Base-by-base conservation (phyloP, 805 yeast species). In the Torulaspora maleeae region DNA sequence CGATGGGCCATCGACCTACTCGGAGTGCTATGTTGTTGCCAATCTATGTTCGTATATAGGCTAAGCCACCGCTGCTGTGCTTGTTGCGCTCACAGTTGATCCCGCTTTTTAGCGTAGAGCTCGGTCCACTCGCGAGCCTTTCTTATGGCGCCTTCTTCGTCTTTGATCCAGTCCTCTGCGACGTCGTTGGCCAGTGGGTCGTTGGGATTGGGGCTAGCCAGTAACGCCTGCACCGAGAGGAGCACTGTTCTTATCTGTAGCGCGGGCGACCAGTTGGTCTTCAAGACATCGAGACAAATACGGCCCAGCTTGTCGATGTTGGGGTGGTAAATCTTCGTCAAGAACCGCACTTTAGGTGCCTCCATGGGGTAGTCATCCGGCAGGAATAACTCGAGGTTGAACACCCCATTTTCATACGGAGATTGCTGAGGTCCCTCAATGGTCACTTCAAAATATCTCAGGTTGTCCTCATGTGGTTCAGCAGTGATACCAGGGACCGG, bases 361-460 rank as follows among this genome's bases (percentile, higher is more conserved):
- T 87, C 88, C 97, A 91, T 85, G 10, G 99, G 99, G 66, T 93
- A 93, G 61, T 93, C 99, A 61, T 93, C 97, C 1, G 99, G 98
- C 52, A 93, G 68, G 61, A 77, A 93, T 51, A 93, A 72, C 66
- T 93, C 99, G 48, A 93, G 71, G 54, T 83, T 75, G 71, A 93
- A 93, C 3, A 70, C 59, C 24, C 86, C 86, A 32, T 89, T 88
- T 61, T 91, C 96, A 61, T 91, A 93, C 1, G 99, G 98, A 1
- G 95, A 86, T 43, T 84, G 83, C 25, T 77, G 73, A 8, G 99
- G 99, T 0, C 99, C 99, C 48, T 86, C 88, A 49, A 93, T 83
- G 1, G 86, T 79, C 20, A 93, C 99, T 53, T 88, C 86, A 60
- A 93, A 93, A 65, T 91, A 88, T 55, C 99, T 79, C 53, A 93